Evolutionary conservation across 2,329 filamentous ascomycete species (phyloP), one percentile per base, ranked within the genome.

Genomic region (Fusarium sp.): DNA sequence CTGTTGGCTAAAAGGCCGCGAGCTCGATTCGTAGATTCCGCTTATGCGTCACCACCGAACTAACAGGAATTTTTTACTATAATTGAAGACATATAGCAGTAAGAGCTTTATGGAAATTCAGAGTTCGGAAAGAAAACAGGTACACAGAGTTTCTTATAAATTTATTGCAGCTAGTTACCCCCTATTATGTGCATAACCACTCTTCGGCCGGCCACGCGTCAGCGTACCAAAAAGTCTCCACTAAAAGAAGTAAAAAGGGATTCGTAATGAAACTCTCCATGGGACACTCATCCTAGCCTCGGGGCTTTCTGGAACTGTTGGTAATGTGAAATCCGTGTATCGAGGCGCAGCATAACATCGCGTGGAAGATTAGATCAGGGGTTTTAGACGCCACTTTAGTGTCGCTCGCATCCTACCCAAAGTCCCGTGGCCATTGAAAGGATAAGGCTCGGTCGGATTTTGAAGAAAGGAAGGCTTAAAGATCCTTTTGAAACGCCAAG

Each of bases 221-320:
- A 46, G 40, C 48, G 52, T 50, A 20, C n/a, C 30, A 44, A 27
- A 32, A 37, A 33, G 35, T 55, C 60, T 66, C 67, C 67, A 70
- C 67, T 20, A 4, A 40, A 55, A 37, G 49, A 40, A 33, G 60
- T 49, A 63, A 52, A 20, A 35, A 50, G 59, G 45, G 64, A 20
- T 30, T 40, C 45, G 60, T 59, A 70, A 65, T 70, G 65, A 65
- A 66, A 57, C 52, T 69, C 30, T 32, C 44, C 41, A 60, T 18
- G 60, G 27, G 38, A 54, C 59, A 35, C 14, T 27, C 59, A 55
- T 69, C 48, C 41, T 45, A 33, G 26, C n/a, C 23, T 26, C 23
- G 37, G 37, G n/a, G 18, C 15, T 17, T 7, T 33, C 27, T 4
- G 27, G 27, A 30, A 30, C 27, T 30, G 27, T 30, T 30, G 27